Evolutionary conservation across 805 yeast genomes (phyloP).

Genomic region (Tetrapisispora taiwanensis): DNA sequence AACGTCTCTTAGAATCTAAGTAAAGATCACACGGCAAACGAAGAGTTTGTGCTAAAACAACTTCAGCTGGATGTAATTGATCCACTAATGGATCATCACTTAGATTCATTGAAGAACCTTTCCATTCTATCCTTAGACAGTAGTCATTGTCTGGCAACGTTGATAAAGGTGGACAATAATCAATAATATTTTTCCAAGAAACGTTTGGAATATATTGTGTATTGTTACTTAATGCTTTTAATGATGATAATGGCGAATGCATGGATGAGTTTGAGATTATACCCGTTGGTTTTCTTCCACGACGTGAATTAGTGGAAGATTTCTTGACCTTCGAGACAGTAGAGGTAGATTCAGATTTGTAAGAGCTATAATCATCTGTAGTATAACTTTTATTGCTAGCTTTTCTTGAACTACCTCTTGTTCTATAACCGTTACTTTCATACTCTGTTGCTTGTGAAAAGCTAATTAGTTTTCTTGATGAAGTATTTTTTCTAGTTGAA

Average conservation of each 20-base stretch:
- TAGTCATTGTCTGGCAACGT: constrained; percentile 57
- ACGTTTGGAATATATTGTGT: constrained; percentile 31
- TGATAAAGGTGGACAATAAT: constrained; percentile 58
- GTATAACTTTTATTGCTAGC: background rate
- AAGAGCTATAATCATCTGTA: background rate
- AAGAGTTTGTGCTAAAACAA: constrained; percentile 68
- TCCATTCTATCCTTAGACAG: constrained; percentile 86
- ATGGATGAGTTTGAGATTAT: constrained; percentile 13
- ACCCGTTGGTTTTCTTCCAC: constrained; percentile 1
- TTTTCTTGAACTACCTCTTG: constrained; percentile 12
- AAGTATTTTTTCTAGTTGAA: background rate
- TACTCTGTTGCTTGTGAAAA: constrained; percentile 6
- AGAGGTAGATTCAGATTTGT: background rate
- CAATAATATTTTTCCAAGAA: constrained; percentile 62
- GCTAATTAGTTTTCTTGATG: background rate
- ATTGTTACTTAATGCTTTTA: constrained; percentile 15
- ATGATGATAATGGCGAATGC: constrained; percentile 20
- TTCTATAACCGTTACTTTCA: constrained; percentile 12
- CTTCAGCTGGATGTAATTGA: constrained; percentile 83
- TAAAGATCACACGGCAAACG: constrained; percentile 80
- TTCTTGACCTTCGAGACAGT: constrained; percentile 5
- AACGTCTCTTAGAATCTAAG: constrained; percentile 65
- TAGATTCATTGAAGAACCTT: constrained; percentile 92
- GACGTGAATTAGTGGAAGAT: background rate
- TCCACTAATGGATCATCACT: constrained; percentile 58